Evolutionary conservation across 225 moss, liverwort and hornwort genomes (phyloP).

Genomic region (Straminergon stramineum): DNA sequence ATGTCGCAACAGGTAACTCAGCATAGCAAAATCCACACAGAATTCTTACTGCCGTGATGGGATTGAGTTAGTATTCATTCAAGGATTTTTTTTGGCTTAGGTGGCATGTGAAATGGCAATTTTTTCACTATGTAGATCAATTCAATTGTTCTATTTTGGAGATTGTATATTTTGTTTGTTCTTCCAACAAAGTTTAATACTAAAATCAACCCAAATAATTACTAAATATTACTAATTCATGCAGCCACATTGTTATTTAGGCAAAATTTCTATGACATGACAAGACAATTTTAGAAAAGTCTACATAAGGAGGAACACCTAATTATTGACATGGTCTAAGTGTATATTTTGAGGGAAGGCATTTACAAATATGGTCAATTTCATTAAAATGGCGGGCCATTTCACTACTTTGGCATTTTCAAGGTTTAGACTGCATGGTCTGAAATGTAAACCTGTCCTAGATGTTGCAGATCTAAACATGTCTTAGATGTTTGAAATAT

Average conservation of each 20-base stretch:
- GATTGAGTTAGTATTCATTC: background rate
- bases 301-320: background rate
- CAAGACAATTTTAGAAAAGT: background rate
- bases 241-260: background rate
- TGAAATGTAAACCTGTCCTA: too few relatives aligned
- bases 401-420: too few relatives aligned
- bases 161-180: background rate
- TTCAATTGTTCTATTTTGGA: background rate
- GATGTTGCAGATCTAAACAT: too few relatives aligned
- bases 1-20: background rate
- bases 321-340: background rate
- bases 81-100: too few relatives aligned
- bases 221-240: background rate
- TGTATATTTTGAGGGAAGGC: background rate
- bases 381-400: too few relatives aligned
- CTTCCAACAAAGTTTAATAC: background rate
- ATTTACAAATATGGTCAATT: too few relatives aligned
- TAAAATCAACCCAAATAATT: background rate
- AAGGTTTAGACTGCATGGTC: too few relatives aligned
- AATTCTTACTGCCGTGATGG: background rate
- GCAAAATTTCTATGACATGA: background rate
- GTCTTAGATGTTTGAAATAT: too few relatives aligned
- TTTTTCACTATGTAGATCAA: background rate
- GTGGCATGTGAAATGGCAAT: background rate
- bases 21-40: background rate